These are phyloP conservation scores for Wallacemonas rigidus DNA, from an alignment of 208 protist species.

Conservation along the genomic window DNA sequence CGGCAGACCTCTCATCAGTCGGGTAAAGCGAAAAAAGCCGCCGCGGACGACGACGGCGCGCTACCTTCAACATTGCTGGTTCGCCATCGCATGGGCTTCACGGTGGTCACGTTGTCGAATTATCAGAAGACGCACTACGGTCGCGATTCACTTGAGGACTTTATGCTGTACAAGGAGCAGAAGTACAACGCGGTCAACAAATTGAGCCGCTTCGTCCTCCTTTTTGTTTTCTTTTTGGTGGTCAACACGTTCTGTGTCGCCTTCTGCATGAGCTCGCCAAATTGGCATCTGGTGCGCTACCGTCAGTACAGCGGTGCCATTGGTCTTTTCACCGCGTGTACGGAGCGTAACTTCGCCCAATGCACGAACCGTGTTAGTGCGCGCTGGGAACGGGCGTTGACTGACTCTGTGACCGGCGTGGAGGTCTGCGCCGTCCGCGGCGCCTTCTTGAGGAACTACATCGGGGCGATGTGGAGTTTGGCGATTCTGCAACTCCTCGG, in stretches of 20 bases:
- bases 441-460: conserved; percentile 32
- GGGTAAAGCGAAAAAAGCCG: too few species aligned
- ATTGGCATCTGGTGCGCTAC: conserved; percentile 51
- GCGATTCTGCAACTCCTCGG: conserved; percentile 46
- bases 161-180: conserved; percentile 77
- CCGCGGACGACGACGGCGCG: not conserved
- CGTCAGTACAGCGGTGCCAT: conserved; percentile 30
- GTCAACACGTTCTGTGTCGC: conserved; percentile 41
- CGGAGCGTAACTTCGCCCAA: conserved; percentile 23
- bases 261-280: conserved; percentile 51
- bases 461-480: conserved; percentile 53
- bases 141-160: conserved; percentile 42
- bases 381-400: conserved; percentile 25
- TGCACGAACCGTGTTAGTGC: conserved; percentile 36
- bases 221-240: conserved; percentile 46
- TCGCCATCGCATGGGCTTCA: conserved; percentile 58
- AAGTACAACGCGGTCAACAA: conserved; percentile 79
- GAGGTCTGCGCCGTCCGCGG: conserved; percentile 42
- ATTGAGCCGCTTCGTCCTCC: conserved; percentile 58
- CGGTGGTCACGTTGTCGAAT: conserved; percentile 32
- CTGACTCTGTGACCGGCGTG: conserved; percentile 32
- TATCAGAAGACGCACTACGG: conserved; percentile 35
- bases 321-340: conserved; percentile 64
- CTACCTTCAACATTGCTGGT: conserved; percentile 35
- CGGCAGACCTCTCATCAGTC: too few species aligned